These are phyloP conservation scores for Xylaria castorea DNA, from an alignment of 495 filamentous ascomycete genomes.

Conservation along the genomic window DNA sequence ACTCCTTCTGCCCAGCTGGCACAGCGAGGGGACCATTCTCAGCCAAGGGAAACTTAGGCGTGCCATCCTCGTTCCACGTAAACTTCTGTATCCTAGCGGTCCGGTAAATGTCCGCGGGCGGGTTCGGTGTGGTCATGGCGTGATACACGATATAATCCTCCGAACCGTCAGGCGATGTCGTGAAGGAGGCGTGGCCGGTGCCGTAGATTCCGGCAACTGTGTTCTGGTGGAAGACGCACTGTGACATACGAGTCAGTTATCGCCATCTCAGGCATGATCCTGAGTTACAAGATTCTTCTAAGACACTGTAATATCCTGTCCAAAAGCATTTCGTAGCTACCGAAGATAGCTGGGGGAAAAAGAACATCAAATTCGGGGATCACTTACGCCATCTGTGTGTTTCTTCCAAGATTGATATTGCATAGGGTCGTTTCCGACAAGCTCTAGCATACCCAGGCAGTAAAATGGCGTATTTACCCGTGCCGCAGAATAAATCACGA, in stretches of 20 bases:
- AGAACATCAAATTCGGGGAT: not conserved
- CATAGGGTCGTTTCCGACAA: slow-evolving; percentile 58
- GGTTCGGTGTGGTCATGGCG: slow-evolving; percentile 43
- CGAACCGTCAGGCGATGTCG: slow-evolving; percentile 51
- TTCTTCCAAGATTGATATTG: slow-evolving; percentile 56
- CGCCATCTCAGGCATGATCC: not conserved
- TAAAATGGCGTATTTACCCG: slow-evolving; percentile 51
- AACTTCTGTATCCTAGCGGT: slow-evolving; percentile 41
- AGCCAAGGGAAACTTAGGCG: slow-evolving; percentile 39
- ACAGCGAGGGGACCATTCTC: slow-evolving; percentile 40
- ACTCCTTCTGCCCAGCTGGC: slow-evolving; percentile 36
- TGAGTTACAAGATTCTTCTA: not conserved
- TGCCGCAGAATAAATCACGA: slow-evolving; percentile 56
- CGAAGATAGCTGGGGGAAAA: not conserved
- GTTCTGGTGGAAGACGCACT: slow-evolving; percentile 59
- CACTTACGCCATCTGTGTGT: slow-evolving; percentile 41
- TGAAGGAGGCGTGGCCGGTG: slow-evolving; percentile 58
- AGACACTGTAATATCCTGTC: not conserved
- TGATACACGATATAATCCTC: slow-evolving; percentile 60
- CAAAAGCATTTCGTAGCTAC: not conserved
- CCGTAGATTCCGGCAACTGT: slow-evolving; percentile 50
- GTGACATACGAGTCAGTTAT: not conserved
- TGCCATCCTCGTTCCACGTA: slow-evolving; percentile 40
- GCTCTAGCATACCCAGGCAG: slow-evolving; percentile 51
- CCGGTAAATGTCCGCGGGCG: slow-evolving; percentile 34